A percentile compares a stretch with the other conserved stretches of the same genome.
Conservation (phyloP, 345 rosid genomes). For the Geranium brycei region DNA sequence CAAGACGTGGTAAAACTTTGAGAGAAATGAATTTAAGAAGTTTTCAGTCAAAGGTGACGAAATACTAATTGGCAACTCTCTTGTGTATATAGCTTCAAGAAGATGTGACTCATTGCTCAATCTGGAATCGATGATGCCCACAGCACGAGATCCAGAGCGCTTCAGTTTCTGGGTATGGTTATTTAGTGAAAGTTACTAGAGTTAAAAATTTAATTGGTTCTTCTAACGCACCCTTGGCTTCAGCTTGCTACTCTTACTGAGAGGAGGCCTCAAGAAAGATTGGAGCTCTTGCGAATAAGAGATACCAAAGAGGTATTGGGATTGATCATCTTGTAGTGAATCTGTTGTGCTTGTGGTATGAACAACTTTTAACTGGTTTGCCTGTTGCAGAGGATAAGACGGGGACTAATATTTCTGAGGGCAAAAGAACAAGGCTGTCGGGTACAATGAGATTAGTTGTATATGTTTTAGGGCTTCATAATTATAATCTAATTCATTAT, state of each 20-base stretch:
- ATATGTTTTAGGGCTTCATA: too few species aligned
- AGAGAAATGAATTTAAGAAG: neutral
- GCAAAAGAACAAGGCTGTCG: conserved; percentile 57
- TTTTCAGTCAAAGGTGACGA: neutral
- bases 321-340: too few species aligned
- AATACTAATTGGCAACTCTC: neutral
- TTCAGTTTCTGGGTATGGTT: conserved; percentile 89
- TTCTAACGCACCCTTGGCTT: conserved; percentile 11
- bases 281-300: conserved; percentile 69
- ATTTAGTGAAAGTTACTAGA: neutral
- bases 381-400: conserved; percentile 53
- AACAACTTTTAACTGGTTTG: too few species aligned
- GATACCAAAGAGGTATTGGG: conserved; percentile 71
- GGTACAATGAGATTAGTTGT: conserved; percentile 2
- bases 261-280: conserved; percentile 66
- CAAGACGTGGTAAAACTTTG: conserved; percentile 41
- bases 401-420: conserved; percentile 54
- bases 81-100: conserved; percentile 38
- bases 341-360: too few species aligned
- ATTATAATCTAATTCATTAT: too few species aligned
- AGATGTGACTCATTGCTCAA: conserved; percentile 48
- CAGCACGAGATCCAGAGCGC: conserved; percentile 61
- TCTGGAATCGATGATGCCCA: conserved; percentile 73
- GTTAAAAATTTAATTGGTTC: neutral
- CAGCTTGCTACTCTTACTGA: conserved; percentile 80